Evolutionary conservation across 1,139 yeast genomes (phyloP).

Genomic region (Magnusiomyces ingens): DNA sequence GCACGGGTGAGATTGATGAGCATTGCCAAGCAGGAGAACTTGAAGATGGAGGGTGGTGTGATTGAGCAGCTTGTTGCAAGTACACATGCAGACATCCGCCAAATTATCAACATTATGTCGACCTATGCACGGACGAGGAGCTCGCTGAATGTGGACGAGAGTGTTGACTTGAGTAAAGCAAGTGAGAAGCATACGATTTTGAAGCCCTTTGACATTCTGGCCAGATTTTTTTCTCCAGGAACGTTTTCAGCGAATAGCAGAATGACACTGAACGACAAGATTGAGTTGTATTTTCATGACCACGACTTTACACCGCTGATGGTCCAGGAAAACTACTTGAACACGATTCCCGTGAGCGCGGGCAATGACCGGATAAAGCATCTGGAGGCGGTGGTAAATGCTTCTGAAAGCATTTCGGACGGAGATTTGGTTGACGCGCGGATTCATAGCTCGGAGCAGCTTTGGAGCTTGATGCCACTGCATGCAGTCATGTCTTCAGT

Average conservation of each 20-base stretch:
- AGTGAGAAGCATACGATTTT: conserved; percentile 91
- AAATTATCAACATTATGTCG: conserved; percentile 81
- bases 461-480: conserved; percentile 91
- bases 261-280: conserved; percentile 68
- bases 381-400: conserved; percentile 59
- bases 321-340: conserved; percentile 89
- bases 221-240: conserved; percentile 58
- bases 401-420: conserved; percentile 78
- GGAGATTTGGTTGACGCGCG: conserved; percentile 74
- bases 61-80: conserved; percentile 81
- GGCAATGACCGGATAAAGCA: conserved; percentile 31
- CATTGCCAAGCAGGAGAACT: conserved; percentile 77
- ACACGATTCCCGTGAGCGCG: conserved; percentile 45
- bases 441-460: conserved; percentile 88
- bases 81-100: conserved; percentile 88
- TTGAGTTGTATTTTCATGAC: conserved; percentile 88
- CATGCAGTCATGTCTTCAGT: conserved; percentile 88
- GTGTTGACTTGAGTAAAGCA: conserved; percentile 46
- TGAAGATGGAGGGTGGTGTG: conserved; percentile 71
- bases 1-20: conserved; percentile 83
- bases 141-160: conserved; percentile 51
- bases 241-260: conserved; percentile 48
- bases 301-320: conserved; percentile 91
- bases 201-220: conserved; percentile 87
- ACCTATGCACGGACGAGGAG: conserved; percentile 69